Percentiles rank a stretch among this genome's conserved stretches.
phyloP scores from a whole-genome alignment of 1,284 basidiomycete species.

The Singerocomus inundabilis region DNA sequence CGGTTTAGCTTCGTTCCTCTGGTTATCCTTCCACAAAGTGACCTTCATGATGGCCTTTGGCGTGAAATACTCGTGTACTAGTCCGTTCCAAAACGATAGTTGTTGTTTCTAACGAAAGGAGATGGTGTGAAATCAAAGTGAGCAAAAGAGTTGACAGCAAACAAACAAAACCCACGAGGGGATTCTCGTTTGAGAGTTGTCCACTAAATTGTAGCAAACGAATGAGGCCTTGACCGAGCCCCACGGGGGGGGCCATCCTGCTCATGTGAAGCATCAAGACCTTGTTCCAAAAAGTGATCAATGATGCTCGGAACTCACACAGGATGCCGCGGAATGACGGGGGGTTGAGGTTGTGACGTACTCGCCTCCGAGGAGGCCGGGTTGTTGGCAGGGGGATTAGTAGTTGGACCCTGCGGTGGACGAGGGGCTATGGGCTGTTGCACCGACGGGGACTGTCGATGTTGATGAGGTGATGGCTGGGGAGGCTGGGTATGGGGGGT shows the following conservation, averaged over 20 bases:
- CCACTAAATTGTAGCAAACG: slow-evolving; percentile 67
- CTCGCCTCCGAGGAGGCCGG: slow-evolving; percentile 28
- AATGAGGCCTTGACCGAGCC: slow-evolving; percentile 57
- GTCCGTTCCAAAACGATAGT: slow-evolving; percentile 59
- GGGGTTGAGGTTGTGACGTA: slow-evolving; percentile 27
- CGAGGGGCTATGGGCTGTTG: slow-evolving; percentile 40
- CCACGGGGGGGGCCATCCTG: slow-evolving; percentile 36
- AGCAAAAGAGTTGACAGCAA: neutral
- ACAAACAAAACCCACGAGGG: slow-evolving; percentile 38
- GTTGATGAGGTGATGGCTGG: slow-evolving; percentile 35
- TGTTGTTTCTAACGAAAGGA: slow-evolving; percentile 49
- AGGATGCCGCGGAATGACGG: slow-evolving; percentile 22
- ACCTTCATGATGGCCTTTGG: slow-evolving; percentile 66
- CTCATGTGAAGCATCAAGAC: slow-evolving; percentile 19
- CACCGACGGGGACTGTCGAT: slow-evolving; percentile 35
- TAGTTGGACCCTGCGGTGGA: slow-evolving; percentile 30
- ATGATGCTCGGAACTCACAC: slow-evolving; percentile 29
- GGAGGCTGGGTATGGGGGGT: slow-evolving; percentile 32
- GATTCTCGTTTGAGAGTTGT: slow-evolving; percentile 51
- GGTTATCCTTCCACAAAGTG: slow-evolving; percentile 79
- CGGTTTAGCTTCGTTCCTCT: slow-evolving; percentile 69
- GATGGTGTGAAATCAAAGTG: slow-evolving; percentile 4
- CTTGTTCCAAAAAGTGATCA: neutral
- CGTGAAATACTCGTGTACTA: slow-evolving; percentile 66
- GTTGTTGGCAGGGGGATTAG: slow-evolving; percentile 22